Conservation (phyloP, 768 basidiomycete species). For the Suillus subluteus region DNA sequence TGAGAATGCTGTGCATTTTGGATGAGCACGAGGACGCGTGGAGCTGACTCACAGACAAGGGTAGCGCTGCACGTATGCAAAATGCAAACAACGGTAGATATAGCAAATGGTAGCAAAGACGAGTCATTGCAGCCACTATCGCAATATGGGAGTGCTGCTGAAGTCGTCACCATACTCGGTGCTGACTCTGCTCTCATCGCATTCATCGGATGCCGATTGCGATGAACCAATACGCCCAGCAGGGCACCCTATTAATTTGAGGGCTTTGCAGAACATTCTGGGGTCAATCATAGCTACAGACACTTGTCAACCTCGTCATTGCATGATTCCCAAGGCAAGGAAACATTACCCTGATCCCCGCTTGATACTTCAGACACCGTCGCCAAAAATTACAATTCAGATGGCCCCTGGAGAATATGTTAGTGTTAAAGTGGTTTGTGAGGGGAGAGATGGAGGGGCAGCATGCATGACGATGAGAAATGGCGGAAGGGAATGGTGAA, state of each 20-base stretch:
- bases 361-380: constrained; percentile 6
- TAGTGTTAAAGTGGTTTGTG: constrained; percentile 6
- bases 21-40: constrained; percentile 15
- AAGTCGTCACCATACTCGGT: constrained; percentile 4
- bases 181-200: constrained; percentile 18
- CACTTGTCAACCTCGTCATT: constrained; percentile 16
- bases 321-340: constrained; percentile 17
- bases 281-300: constrained; percentile 3
- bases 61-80: constrained; percentile 8
- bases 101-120: background rate
- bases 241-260: constrained; percentile 1
- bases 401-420: background rate
- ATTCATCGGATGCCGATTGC: constrained; percentile 23
- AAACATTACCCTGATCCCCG: constrained; percentile 32
- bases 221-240: constrained; percentile 15
- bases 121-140: background rate
- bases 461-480: constrained; percentile 32
- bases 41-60: constrained; percentile 6
- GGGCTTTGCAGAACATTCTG: background rate
- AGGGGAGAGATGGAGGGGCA: constrained; percentile 18
- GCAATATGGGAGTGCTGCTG: constrained; percentile 8
- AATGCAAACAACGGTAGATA: constrained; percentile 8
- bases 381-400: background rate
- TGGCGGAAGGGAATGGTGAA: constrained; percentile 32
- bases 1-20: constrained; percentile 31